Percentiles rank a stretch among this genome's conserved stretches.
These are phyloP conservation scores for Arthrobotrys megalospora DNA, from an alignment of 2,329 filamentous ascomycete species.

Conservation along the genomic window DNA sequence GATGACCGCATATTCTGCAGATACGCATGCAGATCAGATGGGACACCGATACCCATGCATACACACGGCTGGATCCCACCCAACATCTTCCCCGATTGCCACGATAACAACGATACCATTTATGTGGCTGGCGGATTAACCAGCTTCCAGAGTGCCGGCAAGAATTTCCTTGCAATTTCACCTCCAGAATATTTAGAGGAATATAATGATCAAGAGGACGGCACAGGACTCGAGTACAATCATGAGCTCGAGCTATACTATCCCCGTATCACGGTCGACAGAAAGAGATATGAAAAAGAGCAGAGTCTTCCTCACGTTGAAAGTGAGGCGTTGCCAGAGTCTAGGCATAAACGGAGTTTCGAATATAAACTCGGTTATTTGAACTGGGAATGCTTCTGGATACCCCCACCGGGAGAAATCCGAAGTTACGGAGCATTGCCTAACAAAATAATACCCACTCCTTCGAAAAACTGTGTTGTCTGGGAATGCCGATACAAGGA, in stretches of 20 bases:
- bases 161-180: conserved; percentile 1
- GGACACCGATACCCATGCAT: conserved; percentile 21
- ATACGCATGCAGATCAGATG: conserved; percentile 20
- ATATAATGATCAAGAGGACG: neutral
- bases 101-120: neutral
- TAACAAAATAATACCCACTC: conserved; percentile 2
- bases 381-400: neutral
- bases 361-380: conserved; percentile 8
- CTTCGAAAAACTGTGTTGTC: conserved; percentile 5
- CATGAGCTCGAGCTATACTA: conserved; percentile 6
- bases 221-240: neutral
- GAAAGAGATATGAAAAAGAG: neutral
- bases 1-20: conserved; percentile 5
- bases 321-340: neutral
- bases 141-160: conserved; percentile 16
- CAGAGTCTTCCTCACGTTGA: neutral
- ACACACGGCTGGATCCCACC: neutral
- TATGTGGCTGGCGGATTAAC: neutral
- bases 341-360: neutral
- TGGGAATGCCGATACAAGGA: conserved; percentile 20
- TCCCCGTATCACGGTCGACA: conserved; percentile 19
- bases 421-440: neutral
- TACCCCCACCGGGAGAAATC: neutral
- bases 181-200: neutral
- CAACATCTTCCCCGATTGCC: neutral